Base-by-base conservation (phyloP, 2,329 filamentous ascomycete genomes). In the Pseudocercospora pini-densiflorae region DNA sequence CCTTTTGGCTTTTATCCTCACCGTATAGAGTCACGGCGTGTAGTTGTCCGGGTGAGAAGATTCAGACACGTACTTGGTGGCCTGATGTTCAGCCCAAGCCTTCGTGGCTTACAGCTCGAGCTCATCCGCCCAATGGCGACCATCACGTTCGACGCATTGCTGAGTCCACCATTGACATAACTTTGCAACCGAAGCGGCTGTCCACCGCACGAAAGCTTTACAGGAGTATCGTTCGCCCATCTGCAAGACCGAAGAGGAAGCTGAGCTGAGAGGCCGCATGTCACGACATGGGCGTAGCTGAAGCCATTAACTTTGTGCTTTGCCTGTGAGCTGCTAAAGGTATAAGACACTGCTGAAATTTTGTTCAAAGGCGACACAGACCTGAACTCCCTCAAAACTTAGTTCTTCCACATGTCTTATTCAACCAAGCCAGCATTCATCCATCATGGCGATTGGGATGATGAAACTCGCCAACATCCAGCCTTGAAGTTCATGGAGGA, bases 401-500 rank as follows among this genome's bases (percentile, higher is more conserved):
- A 7, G 40, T 16, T n/a, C 8, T 16, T 24, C 5, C 19, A 16
- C 55, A 72, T 77, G 73, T 68, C 72, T 51, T 71, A 64, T 62
- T 63, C 68, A 57, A 74, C 71, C 49, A 62, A 65, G 27, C 65
- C 67, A 53, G 67, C 64, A 58, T 75, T 72, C 60, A 61, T 75
- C 62, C 61, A 68, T 57, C 47, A 63, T 8, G 71, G 69, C 21
- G 54, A 27, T 47, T 74, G 73, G 69, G 66, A 66, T 61, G 64
- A 68, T n/a, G 62, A 69, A 1, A 70, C 65, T 23, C 73, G 72
- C 24, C 40, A 62, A 16, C 73, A 75, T 51, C 72, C 73, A 14
- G 67, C 66, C 14, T 70, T 74, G 71, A 70, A 69, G 29, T 76
- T 68, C 68, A 72, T 75, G 68, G 69, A 73, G 40, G 24, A 69